phyloP scores from a whole-genome alignment of 768 basidiomycete species.

The Dendrothele bispora region DNA sequence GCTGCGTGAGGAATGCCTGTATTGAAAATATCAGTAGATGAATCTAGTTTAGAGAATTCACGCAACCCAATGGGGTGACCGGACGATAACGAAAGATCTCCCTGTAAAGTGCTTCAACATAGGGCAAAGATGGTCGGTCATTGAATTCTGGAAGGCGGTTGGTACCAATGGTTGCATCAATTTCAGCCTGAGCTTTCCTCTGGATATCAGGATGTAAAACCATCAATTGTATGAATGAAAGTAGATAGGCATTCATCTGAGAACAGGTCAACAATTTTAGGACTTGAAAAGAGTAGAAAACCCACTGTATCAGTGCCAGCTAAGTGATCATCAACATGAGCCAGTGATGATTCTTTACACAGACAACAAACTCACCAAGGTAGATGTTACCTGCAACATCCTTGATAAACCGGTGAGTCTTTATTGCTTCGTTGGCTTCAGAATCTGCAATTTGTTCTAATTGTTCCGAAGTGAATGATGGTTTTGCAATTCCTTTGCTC shows the following conservation, averaged over 20 bases:
- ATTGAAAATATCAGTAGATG: neutral
- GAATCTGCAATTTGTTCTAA: too few species aligned
- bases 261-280: neutral
- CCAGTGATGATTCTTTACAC: neutral
- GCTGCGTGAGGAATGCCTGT: conserved; percentile 12
- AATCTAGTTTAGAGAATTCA: neutral
- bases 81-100: conserved; percentile 12
- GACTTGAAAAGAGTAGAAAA: neutral
- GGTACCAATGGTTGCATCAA: conserved; percentile 21
- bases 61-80: neutral
- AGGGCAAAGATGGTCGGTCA: conserved; percentile 24
- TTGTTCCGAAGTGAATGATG: too few species aligned
- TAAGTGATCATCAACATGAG: neutral
- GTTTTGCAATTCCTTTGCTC: too few species aligned
- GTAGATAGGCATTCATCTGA: conserved; percentile 1
- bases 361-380: neutral
- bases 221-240: conserved; percentile 16
- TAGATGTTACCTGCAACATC: neutral
- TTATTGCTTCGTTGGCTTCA: too few species aligned
- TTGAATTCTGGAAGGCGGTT: conserved; percentile 21
- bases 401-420: too few species aligned
- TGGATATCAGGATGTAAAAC: conserved; percentile 19
- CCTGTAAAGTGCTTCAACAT: conserved; percentile 19
- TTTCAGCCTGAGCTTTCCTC: conserved; percentile 21
- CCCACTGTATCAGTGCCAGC: neutral